A percentile compares a stretch with the other conserved stretches of the same genome.
These are phyloP conservation scores for Globisporangium cystogenes DNA, from an alignment of 352 stramenopile genomes.

Conservation along the genomic window DNA sequence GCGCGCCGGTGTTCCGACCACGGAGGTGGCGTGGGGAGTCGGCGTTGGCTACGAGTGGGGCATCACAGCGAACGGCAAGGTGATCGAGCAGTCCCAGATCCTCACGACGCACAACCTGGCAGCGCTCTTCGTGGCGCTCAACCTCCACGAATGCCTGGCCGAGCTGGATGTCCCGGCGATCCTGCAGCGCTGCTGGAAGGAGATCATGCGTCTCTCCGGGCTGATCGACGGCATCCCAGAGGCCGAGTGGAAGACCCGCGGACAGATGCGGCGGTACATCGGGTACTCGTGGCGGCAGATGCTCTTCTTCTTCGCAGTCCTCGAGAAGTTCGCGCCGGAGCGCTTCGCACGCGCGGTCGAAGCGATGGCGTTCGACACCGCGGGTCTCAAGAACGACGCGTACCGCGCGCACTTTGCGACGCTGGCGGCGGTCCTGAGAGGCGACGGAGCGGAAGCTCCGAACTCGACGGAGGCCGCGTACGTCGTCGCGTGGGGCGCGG, in stretches of 20 bases:
- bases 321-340: conserved; percentile 12
- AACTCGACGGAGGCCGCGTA: not conserved
- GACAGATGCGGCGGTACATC: conserved; percentile 8
- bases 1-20: not conserved
- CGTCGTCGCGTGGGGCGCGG: not conserved
- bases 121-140: conserved; percentile 10
- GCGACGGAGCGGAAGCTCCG: not conserved
- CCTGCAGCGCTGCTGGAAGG: not conserved
- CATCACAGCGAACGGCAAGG: conserved; percentile 5
- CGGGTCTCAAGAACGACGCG: not conserved
- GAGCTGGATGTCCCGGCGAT: conserved; percentile 11
- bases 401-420: conserved; percentile 3
- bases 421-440: not conserved
- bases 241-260: not conserved
- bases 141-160: conserved; percentile 2
- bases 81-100: conserved; percentile 20
- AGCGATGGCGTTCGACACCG: not conserved
- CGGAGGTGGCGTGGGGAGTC: not conserved
- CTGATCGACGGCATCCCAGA: not conserved
- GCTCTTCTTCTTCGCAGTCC: conserved; percentile 17
- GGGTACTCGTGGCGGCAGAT: conserved; percentile 15
- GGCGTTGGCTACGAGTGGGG: not conserved
- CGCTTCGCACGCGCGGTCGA: not conserved
- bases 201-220: conserved; percentile 2
- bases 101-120: conserved; percentile 20